Evolutionary conservation across 768 basidiomycete species (phyloP).

Genomic region (Amanita phalloides): DNA sequence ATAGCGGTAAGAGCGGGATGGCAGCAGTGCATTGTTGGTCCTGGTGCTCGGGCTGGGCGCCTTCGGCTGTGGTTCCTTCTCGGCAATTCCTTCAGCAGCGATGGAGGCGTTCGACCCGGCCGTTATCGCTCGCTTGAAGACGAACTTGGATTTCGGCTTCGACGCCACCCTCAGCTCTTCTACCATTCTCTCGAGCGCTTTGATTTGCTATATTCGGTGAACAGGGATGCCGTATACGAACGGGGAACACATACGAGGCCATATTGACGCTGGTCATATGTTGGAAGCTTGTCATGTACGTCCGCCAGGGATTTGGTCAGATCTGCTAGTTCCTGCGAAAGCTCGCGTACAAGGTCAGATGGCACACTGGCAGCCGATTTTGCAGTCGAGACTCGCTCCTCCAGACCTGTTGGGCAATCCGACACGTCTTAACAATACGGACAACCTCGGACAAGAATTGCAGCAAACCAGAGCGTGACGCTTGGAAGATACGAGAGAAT

Average conservation of each 20-base stretch:
- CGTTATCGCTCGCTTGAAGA: conserved; percentile 40
- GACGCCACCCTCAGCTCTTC: conserved; percentile 37
- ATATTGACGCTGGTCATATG: conserved; percentile 66
- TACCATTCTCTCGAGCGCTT: conserved; percentile 43
- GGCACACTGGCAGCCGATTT: conserved; percentile 18
- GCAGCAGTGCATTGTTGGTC: conserved; percentile 23
- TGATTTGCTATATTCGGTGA: conserved; percentile 45
- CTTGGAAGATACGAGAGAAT: conserved; percentile 41
- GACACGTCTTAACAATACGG: background rate
- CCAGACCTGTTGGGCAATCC: conserved; percentile 29
- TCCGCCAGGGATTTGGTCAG: conserved; percentile 53
- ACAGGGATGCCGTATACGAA: conserved; percentile 2
- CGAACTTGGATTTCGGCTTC: conserved; percentile 49
- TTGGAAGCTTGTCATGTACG: conserved; percentile 53
- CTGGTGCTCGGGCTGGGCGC: conserved; percentile 1
- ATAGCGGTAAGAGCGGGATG: conserved; percentile 33
- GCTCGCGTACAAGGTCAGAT: conserved; percentile 25
- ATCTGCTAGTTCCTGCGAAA: conserved; percentile 42
- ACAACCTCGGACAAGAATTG: conserved; percentile 8
- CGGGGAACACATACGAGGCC: conserved; percentile 40
- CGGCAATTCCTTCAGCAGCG: background rate
- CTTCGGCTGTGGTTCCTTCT: background rate
- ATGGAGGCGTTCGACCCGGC: conserved; percentile 7
- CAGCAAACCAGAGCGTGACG: conserved; percentile 38
- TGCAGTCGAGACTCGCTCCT: conserved; percentile 31